Conservation (phyloP, 208 protist species). For the Trypanosoma cruzi region DNA sequence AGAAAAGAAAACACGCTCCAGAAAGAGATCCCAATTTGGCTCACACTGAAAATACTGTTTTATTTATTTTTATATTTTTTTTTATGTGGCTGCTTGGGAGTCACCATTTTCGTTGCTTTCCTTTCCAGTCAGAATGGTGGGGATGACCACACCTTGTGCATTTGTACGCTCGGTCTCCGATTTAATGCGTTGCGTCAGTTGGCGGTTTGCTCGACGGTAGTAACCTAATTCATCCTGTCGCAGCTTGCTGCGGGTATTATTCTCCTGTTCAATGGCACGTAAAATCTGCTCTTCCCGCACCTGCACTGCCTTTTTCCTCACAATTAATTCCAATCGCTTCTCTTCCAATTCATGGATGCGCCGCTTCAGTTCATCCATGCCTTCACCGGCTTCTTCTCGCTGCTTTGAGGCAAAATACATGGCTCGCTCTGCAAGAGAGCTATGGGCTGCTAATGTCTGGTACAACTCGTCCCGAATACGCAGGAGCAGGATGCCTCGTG, state of each 20-base stretch:
- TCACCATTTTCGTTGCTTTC: not conserved
- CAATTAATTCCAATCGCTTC: constrained; percentile 37
- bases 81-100: not conserved
- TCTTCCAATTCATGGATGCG: constrained; percentile 30
- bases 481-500: constrained; percentile 96
- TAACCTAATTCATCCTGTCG: constrained; percentile 95
- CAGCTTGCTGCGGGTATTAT: constrained; percentile 63
- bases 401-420: constrained; percentile 90
- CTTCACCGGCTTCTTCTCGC: not conserved
- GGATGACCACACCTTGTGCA: constrained; percentile 9
- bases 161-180: constrained; percentile 77
- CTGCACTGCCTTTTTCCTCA: constrained; percentile 34
- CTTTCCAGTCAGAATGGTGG: not conserved
- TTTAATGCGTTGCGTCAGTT: constrained; percentile 93
- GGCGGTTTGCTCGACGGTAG: constrained; percentile 94
- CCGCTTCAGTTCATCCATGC: not conserved
- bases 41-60: not conserved
- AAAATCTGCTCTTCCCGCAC: constrained; percentile 34
- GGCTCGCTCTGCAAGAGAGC: constrained; percentile 43
- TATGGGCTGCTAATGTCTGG: constrained; percentile 57
- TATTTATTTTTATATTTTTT: not conserved
- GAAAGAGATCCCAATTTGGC: not conserved
- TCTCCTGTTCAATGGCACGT: constrained; percentile 41
- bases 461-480: constrained; percentile 96
- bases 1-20: not conserved